Base-by-base conservation (phyloP, 257 asterid species). In the Cordia subcordata region DNA sequence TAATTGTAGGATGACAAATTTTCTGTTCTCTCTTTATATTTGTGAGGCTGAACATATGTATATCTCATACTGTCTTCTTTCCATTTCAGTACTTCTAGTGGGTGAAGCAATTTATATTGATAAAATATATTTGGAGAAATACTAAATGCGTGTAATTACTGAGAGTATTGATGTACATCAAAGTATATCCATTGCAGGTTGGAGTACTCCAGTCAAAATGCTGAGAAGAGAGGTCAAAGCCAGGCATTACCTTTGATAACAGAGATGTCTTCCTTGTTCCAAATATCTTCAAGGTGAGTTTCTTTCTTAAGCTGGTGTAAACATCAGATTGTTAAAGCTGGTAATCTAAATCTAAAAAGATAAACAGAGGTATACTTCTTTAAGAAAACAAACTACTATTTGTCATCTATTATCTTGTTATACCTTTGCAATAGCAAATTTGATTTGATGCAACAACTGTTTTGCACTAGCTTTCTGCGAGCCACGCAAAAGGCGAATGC, bases 341-440 rank as follows among this genome's bases (percentile, higher is more conserved):
- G 46, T 38, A 17, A 23, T 63, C 57, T 40, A 39, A 71, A 65
- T 39, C 35, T 39, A 38, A 33, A 51, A 40, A 63, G 61, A 70
- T 63, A 58, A n/a, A 51, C 62, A 66, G 15, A 57, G 49, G 53
- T 27, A 55, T 21, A 73, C 49, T 35, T 68, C 44, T 65, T 66
- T 58, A 57, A 23, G 42, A 58, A 19, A 63, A 58, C n/a, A 70
- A 67, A 62, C 40, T 11, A 63, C 47, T 61, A 67, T 53, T 59
- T 72, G 57, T 69, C 58, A 73, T 68, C 77, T 53, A 55, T 61
- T 47, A 47, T 61, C 70, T 58, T 60, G 63, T 10, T 68, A 64
- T 85, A 85, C 94, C 96, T 88, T 84, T 58, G 76, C 73, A 81
- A 79, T 71, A 56, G 84, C 85, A 21, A 60, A 60, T 58, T 82